Conservation (phyloP, 2,329 filamentous ascomycete species). For the Botrytis cinerea region DNA sequence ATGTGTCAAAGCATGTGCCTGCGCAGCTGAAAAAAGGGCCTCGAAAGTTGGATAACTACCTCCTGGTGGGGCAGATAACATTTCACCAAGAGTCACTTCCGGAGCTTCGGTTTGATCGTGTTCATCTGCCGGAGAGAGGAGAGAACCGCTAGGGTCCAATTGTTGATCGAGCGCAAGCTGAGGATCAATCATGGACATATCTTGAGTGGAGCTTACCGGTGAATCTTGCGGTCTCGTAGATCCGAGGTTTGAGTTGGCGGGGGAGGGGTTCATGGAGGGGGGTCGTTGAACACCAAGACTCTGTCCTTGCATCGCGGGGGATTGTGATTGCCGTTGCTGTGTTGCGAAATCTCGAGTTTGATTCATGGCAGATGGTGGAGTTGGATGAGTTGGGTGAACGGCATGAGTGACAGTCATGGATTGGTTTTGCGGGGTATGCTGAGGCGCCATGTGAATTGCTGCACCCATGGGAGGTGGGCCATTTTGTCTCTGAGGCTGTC, state of each 20-base stretch:
- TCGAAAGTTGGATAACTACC: slow-evolving; percentile 66
- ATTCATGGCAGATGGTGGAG: slow-evolving; percentile 29
- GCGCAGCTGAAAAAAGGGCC: slow-evolving; percentile 63
- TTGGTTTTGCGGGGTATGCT: slow-evolving; percentile 35
- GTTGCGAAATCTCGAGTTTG: slow-evolving; percentile 29
- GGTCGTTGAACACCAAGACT: slow-evolving; percentile 33
- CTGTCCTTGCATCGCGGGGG: slow-evolving; percentile 35
- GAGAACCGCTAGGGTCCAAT: slow-evolving; percentile 31
- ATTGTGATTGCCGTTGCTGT: slow-evolving; percentile 38
- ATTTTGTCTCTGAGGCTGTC: slow-evolving; percentile 29
- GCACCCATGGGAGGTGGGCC: slow-evolving; percentile 38
- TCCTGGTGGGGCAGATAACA: slow-evolving; percentile 53
- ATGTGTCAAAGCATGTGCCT: slow-evolving; percentile 66
- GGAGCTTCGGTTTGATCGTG: slow-evolving; percentile 24
- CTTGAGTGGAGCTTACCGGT: slow-evolving; percentile 34
- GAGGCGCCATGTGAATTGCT: slow-evolving; percentile 40
- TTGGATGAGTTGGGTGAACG: slow-evolving; percentile 36
- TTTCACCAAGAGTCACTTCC: slow-evolving; percentile 36
- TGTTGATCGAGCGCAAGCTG: slow-evolving; percentile 40
- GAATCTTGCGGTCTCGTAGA: slow-evolving; percentile 34
- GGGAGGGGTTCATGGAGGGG: slow-evolving; percentile 35
- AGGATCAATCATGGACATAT: slow-evolving; percentile 42
- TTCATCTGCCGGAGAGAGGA: slow-evolving; percentile 27
- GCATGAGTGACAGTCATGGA: slow-evolving; percentile 40
- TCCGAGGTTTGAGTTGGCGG: slow-evolving; percentile 34